phyloP scores from a whole-genome alignment of 495 filamentous ascomycete genomes.

The Geopyxis carbonaria region DNA sequence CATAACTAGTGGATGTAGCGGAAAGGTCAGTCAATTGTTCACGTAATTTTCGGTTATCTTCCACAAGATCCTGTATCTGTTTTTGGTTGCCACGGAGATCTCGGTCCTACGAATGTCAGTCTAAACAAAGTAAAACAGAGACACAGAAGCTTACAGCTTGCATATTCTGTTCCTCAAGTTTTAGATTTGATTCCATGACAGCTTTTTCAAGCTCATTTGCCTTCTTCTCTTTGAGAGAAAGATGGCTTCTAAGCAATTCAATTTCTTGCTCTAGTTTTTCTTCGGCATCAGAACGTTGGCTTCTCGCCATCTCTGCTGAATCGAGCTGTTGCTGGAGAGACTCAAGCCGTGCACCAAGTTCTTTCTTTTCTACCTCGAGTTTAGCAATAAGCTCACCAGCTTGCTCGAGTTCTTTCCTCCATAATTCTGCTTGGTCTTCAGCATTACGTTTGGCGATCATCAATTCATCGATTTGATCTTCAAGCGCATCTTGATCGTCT shows the following conservation, averaged over 20 bases:
- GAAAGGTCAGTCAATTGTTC: slow-evolving; percentile 77
- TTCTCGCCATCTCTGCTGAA: slow-evolving; percentile 47
- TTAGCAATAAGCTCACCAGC: slow-evolving; percentile 70
- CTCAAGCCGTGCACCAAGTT: slow-evolving; percentile 46
- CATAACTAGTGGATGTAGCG: slow-evolving; percentile 80
- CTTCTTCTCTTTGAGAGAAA: slow-evolving; percentile 79
- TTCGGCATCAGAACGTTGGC: slow-evolving; percentile 53
- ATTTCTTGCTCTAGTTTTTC: slow-evolving; percentile 61
- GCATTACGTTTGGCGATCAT: slow-evolving; percentile 78
- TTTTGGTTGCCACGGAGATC: slow-evolving; percentile 19
- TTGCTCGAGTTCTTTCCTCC: slow-evolving; percentile 71
- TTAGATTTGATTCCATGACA: slow-evolving; percentile 69
- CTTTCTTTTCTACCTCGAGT: slow-evolving; percentile 68
- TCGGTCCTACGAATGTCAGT: slow-evolving; percentile 14
- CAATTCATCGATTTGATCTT: slow-evolving; percentile 80
- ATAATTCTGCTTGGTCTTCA: slow-evolving; percentile 66
- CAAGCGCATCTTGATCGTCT: slow-evolving; percentile 83
- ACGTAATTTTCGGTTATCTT: slow-evolving; percentile 69
- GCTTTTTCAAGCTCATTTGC: slow-evolving; percentile 73
- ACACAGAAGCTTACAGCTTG: slow-evolving; percentile 30
- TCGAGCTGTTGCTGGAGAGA: slow-evolving; percentile 51
- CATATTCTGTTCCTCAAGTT: slow-evolving; percentile 71
- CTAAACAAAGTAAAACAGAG: not conserved
- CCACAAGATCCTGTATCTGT: slow-evolving; percentile 44
- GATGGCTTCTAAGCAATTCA: slow-evolving; percentile 80